A percentile compares a stretch with the other conserved stretches of the same genome.
These are phyloP conservation scores for Pestalotiopsis sp. DNA, from an alignment of 2,329 filamentous ascomycete species.

Conservation along the genomic window DNA sequence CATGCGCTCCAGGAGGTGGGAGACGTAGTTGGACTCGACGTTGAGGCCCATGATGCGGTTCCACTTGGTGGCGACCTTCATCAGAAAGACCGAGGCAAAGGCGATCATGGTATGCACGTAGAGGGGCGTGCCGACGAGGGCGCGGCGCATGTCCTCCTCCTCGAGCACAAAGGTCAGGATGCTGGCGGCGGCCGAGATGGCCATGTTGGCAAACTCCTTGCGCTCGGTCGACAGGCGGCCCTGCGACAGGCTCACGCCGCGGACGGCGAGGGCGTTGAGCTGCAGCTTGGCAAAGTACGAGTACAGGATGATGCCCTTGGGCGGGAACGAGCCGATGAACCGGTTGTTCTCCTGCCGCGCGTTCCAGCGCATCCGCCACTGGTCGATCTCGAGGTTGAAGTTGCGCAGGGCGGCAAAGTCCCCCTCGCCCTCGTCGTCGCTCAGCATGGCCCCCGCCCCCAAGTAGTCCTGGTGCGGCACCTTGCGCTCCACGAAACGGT, in stretches of 20 bases:
- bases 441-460: conserved; percentile 20
- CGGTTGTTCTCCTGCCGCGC: conserved; percentile 24
- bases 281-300: conserved; percentile 37
- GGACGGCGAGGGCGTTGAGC: conserved; percentile 33
- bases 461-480: conserved; percentile 4
- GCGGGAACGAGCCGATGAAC: conserved; percentile 33
- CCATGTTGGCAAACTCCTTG: conserved; percentile 29
- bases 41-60: conserved; percentile 34
- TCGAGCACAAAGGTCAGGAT: conserved; percentile 25
- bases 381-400: conserved; percentile 25
- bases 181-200: conserved; percentile 25
- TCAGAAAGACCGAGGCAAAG: conserved; percentile 29
- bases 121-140: conserved; percentile 26
- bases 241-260: conserved; percentile 21
- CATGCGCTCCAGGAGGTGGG: conserved; percentile 32
- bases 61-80: conserved; percentile 30
- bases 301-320: conserved; percentile 34
- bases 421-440: conserved; percentile 1
- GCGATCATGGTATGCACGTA: conserved; percentile 32
- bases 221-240: conserved; percentile 17
- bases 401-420: conserved; percentile 21
- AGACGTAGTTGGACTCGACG: conserved; percentile 34
- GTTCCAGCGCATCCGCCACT: conserved; percentile 22
- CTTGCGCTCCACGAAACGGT: conserved; percentile 18
- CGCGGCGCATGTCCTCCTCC: conserved; percentile 26